Evolutionary conservation across 1,284 basidiomycete genomes (phyloP).

Genomic region (Neolentinus lepideus): DNA sequence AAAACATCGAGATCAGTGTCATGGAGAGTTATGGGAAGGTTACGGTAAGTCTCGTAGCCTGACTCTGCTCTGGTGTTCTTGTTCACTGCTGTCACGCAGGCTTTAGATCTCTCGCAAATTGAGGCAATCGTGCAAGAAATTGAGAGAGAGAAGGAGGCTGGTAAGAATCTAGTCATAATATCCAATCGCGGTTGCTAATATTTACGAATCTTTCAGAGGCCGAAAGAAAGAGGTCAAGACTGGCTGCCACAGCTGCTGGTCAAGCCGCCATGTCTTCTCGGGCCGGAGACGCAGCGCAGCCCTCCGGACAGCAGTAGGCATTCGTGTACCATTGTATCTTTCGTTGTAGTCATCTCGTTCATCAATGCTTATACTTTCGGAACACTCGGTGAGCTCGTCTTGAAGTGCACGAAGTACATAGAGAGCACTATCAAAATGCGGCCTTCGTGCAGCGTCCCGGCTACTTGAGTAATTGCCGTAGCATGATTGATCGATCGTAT

Average conservation of each 20-base stretch:
- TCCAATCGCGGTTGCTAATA: neutral
- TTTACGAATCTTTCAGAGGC: constrained; percentile 49
- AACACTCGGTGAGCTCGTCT: neutral
- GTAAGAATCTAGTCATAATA: constrained; percentile 31
- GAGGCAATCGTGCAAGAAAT: constrained; percentile 88
- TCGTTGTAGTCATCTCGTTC: neutral
- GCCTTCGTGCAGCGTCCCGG: no score
- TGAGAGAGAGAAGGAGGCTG: constrained; percentile 93
- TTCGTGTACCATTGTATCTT: neutral
- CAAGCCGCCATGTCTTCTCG: constrained; percentile 78
- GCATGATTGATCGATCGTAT: no score
- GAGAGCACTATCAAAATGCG: no score
- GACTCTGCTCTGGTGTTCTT: neutral
- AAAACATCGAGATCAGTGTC: constrained; percentile 97
- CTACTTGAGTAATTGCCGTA: no score
- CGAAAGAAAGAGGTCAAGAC: constrained; percentile 73
- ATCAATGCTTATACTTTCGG: neutral
- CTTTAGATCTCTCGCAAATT: constrained; percentile 80
- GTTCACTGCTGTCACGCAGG: constrained; percentile 35
- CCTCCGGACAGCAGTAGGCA: neutral
- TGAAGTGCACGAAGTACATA: no score
- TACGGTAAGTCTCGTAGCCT: constrained; percentile 50
- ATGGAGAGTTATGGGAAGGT: constrained; percentile 93
- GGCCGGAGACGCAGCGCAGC: constrained; percentile 24
- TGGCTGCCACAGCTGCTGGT: constrained; percentile 76